phyloP scores from a whole-genome alignment of 108 stramenopile species.

The Skeletonema marinoi region DNA sequence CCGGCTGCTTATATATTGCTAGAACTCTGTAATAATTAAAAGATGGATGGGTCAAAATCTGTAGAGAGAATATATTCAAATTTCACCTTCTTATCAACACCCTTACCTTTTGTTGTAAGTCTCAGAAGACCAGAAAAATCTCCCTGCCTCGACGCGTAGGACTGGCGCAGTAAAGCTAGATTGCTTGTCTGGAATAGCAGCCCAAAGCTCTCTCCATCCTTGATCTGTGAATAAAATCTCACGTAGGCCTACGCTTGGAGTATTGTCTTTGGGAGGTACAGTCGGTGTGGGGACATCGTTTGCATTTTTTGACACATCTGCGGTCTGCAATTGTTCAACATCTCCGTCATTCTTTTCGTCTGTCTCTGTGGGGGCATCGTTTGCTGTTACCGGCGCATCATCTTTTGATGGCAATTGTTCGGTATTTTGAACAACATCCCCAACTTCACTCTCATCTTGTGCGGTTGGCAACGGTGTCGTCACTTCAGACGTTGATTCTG shows the following conservation, averaged over 20 bases:
- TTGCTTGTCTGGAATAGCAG: neutral
- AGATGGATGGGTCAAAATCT: neutral
- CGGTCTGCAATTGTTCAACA: neutral
- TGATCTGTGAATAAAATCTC: constrained; percentile 2
- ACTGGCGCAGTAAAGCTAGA: constrained; percentile 21
- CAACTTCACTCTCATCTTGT: neutral
- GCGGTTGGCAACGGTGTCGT: neutral
- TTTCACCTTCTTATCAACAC: neutral
- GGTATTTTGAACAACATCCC: neutral
- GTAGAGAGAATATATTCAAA: neutral
- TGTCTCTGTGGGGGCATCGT: neutral
- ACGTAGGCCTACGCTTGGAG: neutral
- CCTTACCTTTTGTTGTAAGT: constrained; percentile 33
- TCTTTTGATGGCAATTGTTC: neutral
- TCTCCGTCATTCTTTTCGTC: neutral
- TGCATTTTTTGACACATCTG: neutral
- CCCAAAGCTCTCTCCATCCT: neutral
- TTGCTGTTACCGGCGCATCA: neutral
- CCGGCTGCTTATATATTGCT: constrained; percentile 58
- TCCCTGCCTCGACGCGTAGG: constrained; percentile 17
- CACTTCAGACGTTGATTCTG: neutral
- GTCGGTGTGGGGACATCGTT: too few species aligned
- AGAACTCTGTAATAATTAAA: constrained; percentile 16
- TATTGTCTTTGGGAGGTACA: neutral
- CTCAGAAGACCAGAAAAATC: constrained; percentile 52